Percentiles rank a stretch among this genome's conserved stretches.
Conservation (phyloP, 768 basidiomycete species). For the Boletellus emodensis region DNA sequence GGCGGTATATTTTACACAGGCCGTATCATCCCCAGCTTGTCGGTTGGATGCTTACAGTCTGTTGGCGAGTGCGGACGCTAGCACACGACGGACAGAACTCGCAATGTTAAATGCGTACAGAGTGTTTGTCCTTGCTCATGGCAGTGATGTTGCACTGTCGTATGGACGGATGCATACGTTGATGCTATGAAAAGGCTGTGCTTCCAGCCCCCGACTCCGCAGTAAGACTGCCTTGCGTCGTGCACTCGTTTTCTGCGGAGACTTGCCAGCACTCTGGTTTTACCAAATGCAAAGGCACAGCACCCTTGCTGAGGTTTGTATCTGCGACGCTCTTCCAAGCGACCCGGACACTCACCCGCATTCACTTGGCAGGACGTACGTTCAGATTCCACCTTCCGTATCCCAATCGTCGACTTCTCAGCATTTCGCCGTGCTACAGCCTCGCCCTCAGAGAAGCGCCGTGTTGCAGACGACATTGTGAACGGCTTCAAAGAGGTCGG, state of each 20-base stretch:
- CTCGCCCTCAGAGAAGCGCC: constrained; percentile 50
- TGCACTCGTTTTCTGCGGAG: constrained; percentile 13
- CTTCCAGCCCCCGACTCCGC: too few relatives aligned
- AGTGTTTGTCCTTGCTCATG: too few relatives aligned
- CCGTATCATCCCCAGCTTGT: too few relatives aligned
- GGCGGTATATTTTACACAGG: too few relatives aligned
- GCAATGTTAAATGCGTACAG: too few relatives aligned
- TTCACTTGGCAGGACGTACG: constrained; percentile 29
- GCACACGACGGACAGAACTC: too few relatives aligned
- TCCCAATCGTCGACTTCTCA: constrained; percentile 77
- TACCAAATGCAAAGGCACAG: constrained; percentile 14
- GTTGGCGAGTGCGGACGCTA: too few relatives aligned
- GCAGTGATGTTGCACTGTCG: too few relatives aligned
- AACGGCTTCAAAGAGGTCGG: constrained; percentile 76
- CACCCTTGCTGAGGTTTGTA: constrained; percentile 24
- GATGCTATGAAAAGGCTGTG: too few relatives aligned
- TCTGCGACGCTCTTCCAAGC: background rate
- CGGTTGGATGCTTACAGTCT: too few relatives aligned
- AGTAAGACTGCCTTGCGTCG: background rate
- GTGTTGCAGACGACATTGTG: constrained; percentile 63
- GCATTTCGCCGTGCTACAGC: constrained; percentile 53
- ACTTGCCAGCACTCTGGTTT: background rate
- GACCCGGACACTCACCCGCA: constrained; percentile 6
- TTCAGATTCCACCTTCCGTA: constrained; percentile 46
- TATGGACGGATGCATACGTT: too few relatives aligned